These are phyloP conservation scores for Penicillium alfredii DNA, from an alignment of 495 filamentous ascomycete species.

Conservation along the genomic window DNA sequence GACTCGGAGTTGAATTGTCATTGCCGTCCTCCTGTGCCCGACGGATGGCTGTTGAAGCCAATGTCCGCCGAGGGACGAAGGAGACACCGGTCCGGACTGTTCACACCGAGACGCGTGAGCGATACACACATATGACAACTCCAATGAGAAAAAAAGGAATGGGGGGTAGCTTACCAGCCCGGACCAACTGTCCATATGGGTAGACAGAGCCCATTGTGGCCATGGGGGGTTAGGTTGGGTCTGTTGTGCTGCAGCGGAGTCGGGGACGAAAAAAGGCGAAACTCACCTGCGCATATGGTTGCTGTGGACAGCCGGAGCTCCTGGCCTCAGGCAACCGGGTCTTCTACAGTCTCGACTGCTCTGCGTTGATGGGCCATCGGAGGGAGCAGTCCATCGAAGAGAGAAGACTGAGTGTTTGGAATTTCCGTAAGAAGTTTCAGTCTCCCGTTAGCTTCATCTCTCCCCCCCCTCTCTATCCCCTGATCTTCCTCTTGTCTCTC, in stretches of 20 bases:
- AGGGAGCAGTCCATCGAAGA: not conserved
- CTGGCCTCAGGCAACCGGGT: slow-evolving; percentile 16
- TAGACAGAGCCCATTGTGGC: slow-evolving; percentile 36
- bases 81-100: slow-evolving; percentile 34
- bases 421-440: too few relatives aligned
- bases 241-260: not conserved
- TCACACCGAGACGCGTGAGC: slow-evolving; percentile 1
- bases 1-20: too few relatives aligned
- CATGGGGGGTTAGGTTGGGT: slow-evolving; percentile 21
- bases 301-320: slow-evolving; percentile 12
- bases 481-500: slow-evolving; percentile 6
- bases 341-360: slow-evolving; percentile 8
- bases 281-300: slow-evolving; percentile 22
- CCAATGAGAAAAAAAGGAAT: not conserved
- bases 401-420: too few relatives aligned
- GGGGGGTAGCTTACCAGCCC: slow-evolving; percentile 26
- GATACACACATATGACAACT: not conserved
- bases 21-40: slow-evolving; percentile 26
- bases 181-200: slow-evolving; percentile 38
- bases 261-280: slow-evolving; percentile 30
- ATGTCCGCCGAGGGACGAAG: slow-evolving; percentile 37
- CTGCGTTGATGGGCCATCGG: not conserved
- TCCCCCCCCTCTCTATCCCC: too few relatives aligned
- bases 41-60: slow-evolving; percentile 31
- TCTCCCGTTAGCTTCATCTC: too few relatives aligned